Base-by-base conservation (phyloP, 164 flowering plant species). In the Aristolochia californica region DNA sequence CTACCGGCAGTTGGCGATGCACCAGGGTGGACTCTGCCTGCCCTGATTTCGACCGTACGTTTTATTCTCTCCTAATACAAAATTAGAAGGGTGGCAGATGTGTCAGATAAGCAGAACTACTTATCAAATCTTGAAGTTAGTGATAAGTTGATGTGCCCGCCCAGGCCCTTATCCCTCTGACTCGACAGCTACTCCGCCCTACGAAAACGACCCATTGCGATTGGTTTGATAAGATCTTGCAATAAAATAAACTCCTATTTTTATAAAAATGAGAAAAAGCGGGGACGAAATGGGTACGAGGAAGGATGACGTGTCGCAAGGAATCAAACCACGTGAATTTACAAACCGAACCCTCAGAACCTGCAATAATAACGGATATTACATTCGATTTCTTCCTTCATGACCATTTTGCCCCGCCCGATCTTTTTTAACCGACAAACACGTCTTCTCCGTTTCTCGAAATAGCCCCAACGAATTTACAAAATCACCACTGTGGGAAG, bases 161-260 rank as follows among this genome's bases (percentile, higher is more conserved):
- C n/a, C n/a, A n/a, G n/a, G n/a, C n/a, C n/a, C 55, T 1, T 61
- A 62, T 56, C 60, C 2, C 1, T 27, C 58, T 61, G 63, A 61
- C 57, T 61, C 54, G 66, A 62, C 55, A 62, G 60, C 60, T 62
- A 56, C 60, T 25, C 45, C 55, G 54, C 59, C 55, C 47, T 56
- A 48, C 28, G 66, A 62, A 62, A 62, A 48, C 28, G 66, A 62
- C 60, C 22, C 45, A 13, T 55, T 62, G n/a, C n/a, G 53, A 62
- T 54, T 54, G 58, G 58, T n/a, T 54, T 44, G 48, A 61, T 17
- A 21, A 51, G 64, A 61, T 53, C 53, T n/a, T 38, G 57, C 40
- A 24, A 52, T 54, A 54, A 44, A 44, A 44, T n/a, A 23, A n/a
- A n/a, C 24, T 4, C 15, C 4, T n/a, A n/a, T n/a, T 49, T 25